Evolutionary conservation across 78 protist genomes (phyloP).

Genomic region (Isochrysis galbana): DNA sequence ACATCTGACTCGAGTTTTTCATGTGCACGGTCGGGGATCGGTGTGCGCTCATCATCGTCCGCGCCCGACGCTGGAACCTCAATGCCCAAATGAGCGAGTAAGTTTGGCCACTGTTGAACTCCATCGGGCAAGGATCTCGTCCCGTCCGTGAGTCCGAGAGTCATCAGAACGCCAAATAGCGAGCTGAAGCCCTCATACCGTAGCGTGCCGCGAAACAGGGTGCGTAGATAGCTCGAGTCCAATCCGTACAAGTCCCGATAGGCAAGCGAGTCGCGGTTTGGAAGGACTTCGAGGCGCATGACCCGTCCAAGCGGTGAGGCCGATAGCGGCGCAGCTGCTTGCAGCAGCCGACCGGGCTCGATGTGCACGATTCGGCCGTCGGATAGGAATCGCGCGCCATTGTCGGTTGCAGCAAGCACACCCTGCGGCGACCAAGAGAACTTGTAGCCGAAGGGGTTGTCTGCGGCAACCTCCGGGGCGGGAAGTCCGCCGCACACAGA

Average conservation of each 20-base stretch:
- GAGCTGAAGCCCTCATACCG: not conserved
- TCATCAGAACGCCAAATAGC: not conserved
- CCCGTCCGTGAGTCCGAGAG: not conserved
- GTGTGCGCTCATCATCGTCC: too few relatives aligned
- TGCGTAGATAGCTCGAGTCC: not conserved
- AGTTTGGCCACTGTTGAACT: not conserved
- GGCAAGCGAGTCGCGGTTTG: conserved; percentile 33
- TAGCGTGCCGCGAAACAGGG: conserved; percentile 29
- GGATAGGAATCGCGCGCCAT: conserved; percentile 39
- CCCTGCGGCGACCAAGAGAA: conserved; percentile 85
- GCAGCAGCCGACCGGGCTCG: not conserved
- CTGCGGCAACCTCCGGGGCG: conserved; percentile 77
- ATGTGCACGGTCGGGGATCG: too few relatives aligned
- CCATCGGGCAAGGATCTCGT: not conserved
- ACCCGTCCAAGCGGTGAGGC: not conserved
- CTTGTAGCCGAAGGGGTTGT: conserved; percentile 74
- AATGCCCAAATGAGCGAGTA: too few relatives aligned
- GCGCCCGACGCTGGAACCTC: too few relatives aligned
- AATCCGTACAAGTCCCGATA: conserved; percentile 21
- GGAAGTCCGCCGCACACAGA: conserved; percentile 83
- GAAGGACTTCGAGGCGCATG: not conserved
- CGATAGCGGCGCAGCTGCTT: not conserved
- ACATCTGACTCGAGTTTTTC: too few relatives aligned
- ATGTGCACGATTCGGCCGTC: not conserved
- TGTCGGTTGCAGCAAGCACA: conserved; percentile 62